These are phyloP conservation scores for Cucurbita moschata DNA, from an alignment of 306 rosid species.

Conservation along the genomic window DNA sequence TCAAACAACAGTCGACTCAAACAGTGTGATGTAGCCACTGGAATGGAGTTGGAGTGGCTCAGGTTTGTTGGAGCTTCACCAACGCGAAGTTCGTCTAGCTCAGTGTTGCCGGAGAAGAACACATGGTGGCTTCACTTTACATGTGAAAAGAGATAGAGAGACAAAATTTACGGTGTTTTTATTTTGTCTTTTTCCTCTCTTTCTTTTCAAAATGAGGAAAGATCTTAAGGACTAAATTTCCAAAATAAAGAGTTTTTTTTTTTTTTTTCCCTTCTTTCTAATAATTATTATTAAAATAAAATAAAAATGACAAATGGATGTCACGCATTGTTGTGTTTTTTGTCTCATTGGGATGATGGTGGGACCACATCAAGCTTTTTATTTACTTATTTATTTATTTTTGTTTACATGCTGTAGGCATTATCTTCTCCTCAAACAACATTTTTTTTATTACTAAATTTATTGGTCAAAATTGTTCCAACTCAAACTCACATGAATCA, in stretches of 20 bases:
- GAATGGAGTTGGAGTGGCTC: too few species aligned
- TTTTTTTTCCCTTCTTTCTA: background rate
- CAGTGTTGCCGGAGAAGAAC: too few species aligned
- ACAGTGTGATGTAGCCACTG: accelerated
- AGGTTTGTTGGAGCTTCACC: too few species aligned
- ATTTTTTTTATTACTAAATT: background rate
- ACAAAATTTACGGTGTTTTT: too few species aligned
- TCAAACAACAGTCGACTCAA: too few species aligned
- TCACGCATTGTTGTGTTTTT: background rate
- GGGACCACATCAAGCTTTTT: background rate
- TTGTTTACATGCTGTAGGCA: background rate
- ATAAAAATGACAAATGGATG: background rate
- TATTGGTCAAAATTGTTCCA: background rate
- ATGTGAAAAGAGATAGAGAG: too few species aligned
- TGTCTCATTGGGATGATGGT: background rate
- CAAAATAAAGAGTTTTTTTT: background rate
- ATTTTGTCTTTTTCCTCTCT: too few species aligned
- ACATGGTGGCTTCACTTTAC: too few species aligned
- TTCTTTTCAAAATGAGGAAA: background rate
- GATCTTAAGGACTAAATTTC: background rate
- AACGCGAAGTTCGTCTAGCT: too few species aligned
- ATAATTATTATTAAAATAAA: background rate
- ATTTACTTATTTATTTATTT: too few species aligned
- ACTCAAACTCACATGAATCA: background rate
- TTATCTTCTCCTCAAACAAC: background rate